Evolutionary conservation across 1,284 basidiomycete species (phyloP).

Genomic region (Meripilus lineatus): DNA sequence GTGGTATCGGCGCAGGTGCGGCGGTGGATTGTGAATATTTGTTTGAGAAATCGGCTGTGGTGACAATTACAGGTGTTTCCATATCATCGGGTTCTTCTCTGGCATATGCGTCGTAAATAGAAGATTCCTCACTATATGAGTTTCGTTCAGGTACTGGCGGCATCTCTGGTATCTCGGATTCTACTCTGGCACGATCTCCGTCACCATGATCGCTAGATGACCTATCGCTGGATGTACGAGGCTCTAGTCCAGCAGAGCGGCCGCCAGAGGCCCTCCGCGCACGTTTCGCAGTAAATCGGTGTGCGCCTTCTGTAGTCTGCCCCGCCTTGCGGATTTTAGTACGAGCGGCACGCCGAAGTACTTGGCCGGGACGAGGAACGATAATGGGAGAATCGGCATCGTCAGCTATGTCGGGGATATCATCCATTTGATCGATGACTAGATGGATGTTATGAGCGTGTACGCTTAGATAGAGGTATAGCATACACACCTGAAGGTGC

Average conservation of each 20-base stretch:
- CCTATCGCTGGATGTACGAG: conserved; percentile 37
- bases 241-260: conserved; percentile 19
- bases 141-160: conserved; percentile 48
- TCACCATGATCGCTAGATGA: conserved; percentile 70
- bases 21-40: conserved; percentile 3
- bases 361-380: conserved; percentile 82
- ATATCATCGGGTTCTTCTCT: conserved; percentile 24
- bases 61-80: too few species aligned
- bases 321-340: conserved; percentile 95
- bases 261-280: conserved; percentile 41
- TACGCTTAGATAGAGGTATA: conserved; percentile 11
- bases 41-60: conserved; percentile 9
- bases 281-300: conserved; percentile 67
- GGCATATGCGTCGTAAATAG: conserved; percentile 79
- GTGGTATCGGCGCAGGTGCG: too few species aligned
- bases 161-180: conserved; percentile 19
- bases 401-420: conserved; percentile 61
- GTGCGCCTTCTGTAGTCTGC: conserved; percentile 70
- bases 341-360: conserved; percentile 86
- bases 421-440: conserved; percentile 66
- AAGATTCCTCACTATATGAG: conserved; percentile 74
- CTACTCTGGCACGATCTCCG: conserved; percentile 20
- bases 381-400: conserved; percentile 89
- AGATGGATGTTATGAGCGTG: conserved; percentile 1
- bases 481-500: conserved; percentile 72